These are phyloP conservation scores for Cudoniella acicularis DNA, from an alignment of 495 filamentous ascomycete genomes.

Conservation along the genomic window DNA sequence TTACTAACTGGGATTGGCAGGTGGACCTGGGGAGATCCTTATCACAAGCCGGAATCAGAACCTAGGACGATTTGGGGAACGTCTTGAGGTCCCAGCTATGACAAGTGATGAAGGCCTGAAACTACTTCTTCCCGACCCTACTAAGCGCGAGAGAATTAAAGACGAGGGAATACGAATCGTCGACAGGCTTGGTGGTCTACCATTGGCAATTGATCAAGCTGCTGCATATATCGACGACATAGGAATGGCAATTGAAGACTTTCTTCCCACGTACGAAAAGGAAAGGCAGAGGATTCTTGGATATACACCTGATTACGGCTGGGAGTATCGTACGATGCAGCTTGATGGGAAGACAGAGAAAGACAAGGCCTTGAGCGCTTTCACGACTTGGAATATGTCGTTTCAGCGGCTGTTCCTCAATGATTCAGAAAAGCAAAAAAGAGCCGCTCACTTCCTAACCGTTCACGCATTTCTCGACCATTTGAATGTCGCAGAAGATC, in stretches of 20 bases:
- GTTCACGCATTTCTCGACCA: constrained; percentile 6
- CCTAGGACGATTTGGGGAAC: constrained; percentile 7
- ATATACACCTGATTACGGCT: not conserved
- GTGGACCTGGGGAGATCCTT: constrained; percentile 17
- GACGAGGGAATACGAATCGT: constrained; percentile 4
- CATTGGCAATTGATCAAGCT: constrained; percentile 4
- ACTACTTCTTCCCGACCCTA: constrained; percentile 17
- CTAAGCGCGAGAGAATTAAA: constrained; percentile 9
- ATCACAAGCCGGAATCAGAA: constrained; percentile 19
- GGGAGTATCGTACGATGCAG: not conserved
- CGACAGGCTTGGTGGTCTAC: not conserved
- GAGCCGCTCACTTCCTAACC: constrained; percentile 1
- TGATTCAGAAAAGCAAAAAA: constrained; percentile 1
- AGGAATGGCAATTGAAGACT: not conserved
- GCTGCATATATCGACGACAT: not conserved
- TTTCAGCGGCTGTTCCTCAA: not conserved
- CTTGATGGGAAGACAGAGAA: not conserved
- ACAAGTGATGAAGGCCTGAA: constrained; percentile 18
- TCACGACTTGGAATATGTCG: not conserved
- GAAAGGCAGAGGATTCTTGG: not conserved
- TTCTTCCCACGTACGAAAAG: not conserved
- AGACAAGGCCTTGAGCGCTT: constrained; percentile 3
- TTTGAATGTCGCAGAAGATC: constrained; percentile 1
- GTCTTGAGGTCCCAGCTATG: constrained; percentile 14
- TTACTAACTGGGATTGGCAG: not conserved